Evolutionary conservation across 345 rosid genomes (phyloP).

Genomic region (Citrus sp.): DNA sequence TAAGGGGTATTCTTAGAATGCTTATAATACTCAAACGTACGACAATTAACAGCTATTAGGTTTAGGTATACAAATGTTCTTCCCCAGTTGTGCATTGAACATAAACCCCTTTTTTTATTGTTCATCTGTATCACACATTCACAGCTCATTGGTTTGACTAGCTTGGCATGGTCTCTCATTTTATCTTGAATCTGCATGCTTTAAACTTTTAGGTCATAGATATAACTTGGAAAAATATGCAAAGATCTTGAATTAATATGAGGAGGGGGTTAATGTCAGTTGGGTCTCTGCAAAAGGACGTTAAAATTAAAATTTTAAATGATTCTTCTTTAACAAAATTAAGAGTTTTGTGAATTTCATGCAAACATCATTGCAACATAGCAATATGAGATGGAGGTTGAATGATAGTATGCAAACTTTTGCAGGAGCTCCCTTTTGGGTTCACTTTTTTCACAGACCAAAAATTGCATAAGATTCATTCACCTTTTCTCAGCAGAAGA

Average conservation of each 20-base stretch:
- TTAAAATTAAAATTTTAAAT: too few species aligned
- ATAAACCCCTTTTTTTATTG: neutral
- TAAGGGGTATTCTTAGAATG: neutral
- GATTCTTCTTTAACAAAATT: neutral
- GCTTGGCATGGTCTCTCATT: neutral
- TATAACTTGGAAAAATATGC: neutral
- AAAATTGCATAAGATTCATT: conserved; percentile 12
- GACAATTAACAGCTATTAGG: neutral
- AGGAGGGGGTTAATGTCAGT: neutral
- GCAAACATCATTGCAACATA: conserved; percentile 38
- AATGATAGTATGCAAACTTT: conserved; percentile 20
- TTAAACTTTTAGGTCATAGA: neutral
- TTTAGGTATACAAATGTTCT: neutral
- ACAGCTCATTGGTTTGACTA: conserved; percentile 12
- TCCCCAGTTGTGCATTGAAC: conserved; percentile 1
- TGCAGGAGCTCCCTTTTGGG: conserved; percentile 1
- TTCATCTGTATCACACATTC: neutral
- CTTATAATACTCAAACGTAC: neutral
- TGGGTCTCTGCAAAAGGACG: too few species aligned
- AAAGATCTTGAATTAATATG: neutral
- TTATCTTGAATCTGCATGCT: too few species aligned
- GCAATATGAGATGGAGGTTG: conserved; percentile 33
- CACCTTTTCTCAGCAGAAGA: conserved; percentile 6
- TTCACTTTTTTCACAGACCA: conserved; percentile 15
- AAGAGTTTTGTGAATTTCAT: conserved; percentile 28